Evolutionary conservation across 2,329 filamentous ascomycete species (phyloP).

Genomic region (Cladosporium austrohemisphaericum): DNA sequence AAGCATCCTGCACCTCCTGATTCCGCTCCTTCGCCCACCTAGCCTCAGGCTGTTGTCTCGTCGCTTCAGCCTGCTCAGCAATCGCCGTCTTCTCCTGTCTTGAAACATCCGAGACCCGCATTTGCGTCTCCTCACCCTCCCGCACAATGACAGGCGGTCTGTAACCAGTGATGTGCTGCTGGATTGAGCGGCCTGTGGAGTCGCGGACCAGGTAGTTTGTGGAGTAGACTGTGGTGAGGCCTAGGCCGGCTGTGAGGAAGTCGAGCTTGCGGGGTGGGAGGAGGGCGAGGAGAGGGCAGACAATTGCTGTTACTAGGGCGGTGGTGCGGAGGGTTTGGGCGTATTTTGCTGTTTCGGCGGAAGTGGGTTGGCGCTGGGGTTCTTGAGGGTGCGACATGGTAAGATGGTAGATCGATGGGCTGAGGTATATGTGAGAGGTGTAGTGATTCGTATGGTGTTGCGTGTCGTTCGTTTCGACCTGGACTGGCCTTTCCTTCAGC

Average conservation of each 20-base stretch:
- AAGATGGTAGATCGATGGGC: neutral
- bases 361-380: conserved; percentile 21
- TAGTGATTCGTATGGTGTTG: neutral
- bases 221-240: conserved; percentile 46
- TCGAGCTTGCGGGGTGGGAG: conserved; percentile 62
- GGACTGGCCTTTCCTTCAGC: neutral
- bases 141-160: neutral
- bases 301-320: conserved; percentile 48
- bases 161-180: conserved; percentile 26
- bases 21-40: conserved; percentile 43
- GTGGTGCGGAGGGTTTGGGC: conserved; percentile 39
- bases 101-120: conserved; percentile 17
- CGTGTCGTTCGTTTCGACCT: neutral
- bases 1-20: conserved; percentile 43
- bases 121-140: conserved; percentile 4
- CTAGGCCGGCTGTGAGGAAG: conserved; percentile 55
- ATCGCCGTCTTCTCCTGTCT: conserved; percentile 24
- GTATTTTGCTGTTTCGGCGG: conserved; percentile 30
- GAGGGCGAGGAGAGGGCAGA: conserved; percentile 52
- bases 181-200: conserved; percentile 27
- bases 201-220: conserved; percentile 48
- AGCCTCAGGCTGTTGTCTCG: conserved; percentile 39
- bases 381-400: conserved; percentile 27
- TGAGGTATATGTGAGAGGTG: neutral
- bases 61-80: conserved; percentile 28